Evolutionary conservation across 2,329 filamentous ascomycete species (phyloP).

Genomic region (Corynespora cassiicola): DNA sequence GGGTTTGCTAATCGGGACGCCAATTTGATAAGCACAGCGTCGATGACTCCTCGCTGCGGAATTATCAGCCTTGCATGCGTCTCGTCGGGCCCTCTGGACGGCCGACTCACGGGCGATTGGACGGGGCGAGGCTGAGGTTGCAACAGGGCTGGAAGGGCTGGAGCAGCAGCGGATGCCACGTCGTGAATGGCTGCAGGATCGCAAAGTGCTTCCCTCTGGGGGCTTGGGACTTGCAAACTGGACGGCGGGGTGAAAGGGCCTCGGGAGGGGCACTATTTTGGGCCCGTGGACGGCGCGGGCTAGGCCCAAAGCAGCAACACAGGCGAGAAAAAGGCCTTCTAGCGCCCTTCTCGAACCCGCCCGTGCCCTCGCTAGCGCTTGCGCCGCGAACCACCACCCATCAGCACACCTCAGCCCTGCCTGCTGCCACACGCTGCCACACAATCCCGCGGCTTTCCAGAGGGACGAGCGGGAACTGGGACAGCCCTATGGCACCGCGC

Average conservation of each 20-base stretch:
- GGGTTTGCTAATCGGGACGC: slow-evolving; percentile 14
- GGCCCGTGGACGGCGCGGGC: not conserved
- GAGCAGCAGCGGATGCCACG: no score
- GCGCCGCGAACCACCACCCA: slow-evolving; percentile 9
- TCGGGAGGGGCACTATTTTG: slow-evolving; percentile 1
- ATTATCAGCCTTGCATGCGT: slow-evolving; percentile 14
- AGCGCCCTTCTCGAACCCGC: slow-evolving; percentile 25
- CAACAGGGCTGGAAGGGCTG: slow-evolving; percentile 7
- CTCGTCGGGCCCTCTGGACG: no score
- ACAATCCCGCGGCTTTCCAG: slow-evolving; percentile 9
- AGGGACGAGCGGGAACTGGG: no score
- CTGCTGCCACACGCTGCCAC: slow-evolving; percentile 1
- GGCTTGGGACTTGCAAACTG: no score
- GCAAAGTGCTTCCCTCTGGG: slow-evolving; percentile 1
- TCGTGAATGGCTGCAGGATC: not conserved
- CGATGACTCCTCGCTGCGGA: slow-evolving; percentile 13
- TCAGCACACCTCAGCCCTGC: not conserved
- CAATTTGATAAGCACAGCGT: slow-evolving; percentile 8
- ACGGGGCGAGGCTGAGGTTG: slow-evolving; percentile 15
- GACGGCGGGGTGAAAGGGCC: no score
- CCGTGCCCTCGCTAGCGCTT: slow-evolving; percentile 14
- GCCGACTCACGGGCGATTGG: slow-evolving; percentile 8
- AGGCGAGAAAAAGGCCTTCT: slow-evolving; percentile 9
- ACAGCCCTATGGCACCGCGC: slow-evolving; percentile 13
- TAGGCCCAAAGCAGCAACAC: not conserved